These are phyloP conservation scores for Elasticomyces elasticus DNA, from an alignment of 495 filamentous ascomycete genomes.

Conservation along the genomic window DNA sequence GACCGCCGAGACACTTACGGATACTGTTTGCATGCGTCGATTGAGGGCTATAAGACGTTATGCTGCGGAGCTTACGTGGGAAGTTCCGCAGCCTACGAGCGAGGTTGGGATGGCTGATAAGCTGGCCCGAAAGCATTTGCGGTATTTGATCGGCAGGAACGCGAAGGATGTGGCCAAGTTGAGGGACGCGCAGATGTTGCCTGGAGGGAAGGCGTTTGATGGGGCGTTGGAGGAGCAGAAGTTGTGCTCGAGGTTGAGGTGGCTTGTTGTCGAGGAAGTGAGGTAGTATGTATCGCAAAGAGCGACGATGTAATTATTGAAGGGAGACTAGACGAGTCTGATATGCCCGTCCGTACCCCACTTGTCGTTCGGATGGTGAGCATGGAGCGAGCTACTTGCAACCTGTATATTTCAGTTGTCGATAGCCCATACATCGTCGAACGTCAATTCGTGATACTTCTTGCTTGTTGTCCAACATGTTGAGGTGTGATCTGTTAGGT, in stretches of 20 bases:
- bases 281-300: not conserved
- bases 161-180: not conserved
- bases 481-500: no score
- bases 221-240: constrained; percentile 10
- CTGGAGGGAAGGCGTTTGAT: constrained; percentile 2
- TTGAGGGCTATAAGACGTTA: not conserved
- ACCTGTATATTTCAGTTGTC: no score
- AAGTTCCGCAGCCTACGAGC: not conserved
- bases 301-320: not conserved
- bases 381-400: no score
- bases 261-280: constrained; percentile 9
- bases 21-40: constrained; percentile 1
- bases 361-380: no score
- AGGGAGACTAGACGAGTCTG: no score
- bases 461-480: no score
- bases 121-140: constrained; percentile 7
- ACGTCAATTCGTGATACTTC: no score
- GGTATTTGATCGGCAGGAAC: not conserved
- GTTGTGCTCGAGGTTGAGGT: constrained; percentile 1
- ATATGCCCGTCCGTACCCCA: no score
- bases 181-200: not conserved
- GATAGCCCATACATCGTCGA: no score
- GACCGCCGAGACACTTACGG: not conserved
- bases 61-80: not conserved
- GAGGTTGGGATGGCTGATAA: not conserved